Evolutionary conservation across 2,329 filamentous ascomycete species (phyloP), one percentile per base, ranked within the genome.

Genomic region (Cephalotrichum gorgonifer): DNA sequence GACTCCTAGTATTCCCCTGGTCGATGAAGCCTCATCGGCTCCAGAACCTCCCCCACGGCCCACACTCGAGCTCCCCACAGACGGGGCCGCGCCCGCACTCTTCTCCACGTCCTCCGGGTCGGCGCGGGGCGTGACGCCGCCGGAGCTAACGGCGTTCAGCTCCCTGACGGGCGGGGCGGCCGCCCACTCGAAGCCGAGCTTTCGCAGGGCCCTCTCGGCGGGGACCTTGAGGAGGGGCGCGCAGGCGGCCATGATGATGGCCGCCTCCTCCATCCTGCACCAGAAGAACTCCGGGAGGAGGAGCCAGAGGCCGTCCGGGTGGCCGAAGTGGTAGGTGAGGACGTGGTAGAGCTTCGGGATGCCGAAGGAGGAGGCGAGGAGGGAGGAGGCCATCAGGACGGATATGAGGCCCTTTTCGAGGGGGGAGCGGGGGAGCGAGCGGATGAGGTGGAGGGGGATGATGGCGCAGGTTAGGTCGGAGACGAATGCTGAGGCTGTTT

Each of bases 311-410:
- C 43, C 9, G 17, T 45, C 43, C 6, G 20, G 20, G 9, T 14
- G 17, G 28, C 43, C 43, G n/a, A 20, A 45, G 4, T 45, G 6
- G 17, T 31, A 33, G n/a, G 28, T 33, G 43, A 45, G 26, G 28
- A 45, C 43, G 17, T 45, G 43, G 12, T 45, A 47, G n/a, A 45
- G 26, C 15, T 45, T 45, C 27, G 43, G 43, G n/a, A 45, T 45
- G 43, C 43, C 43, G 3, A 45, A 31, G 43, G 9, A 26, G 26
- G 11, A 31, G 6, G 43, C 43, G n/a, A 45, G 23, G n/a, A 45
- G n/a, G 43, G 26, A 45, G 4, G 26, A 31, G 9, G 43, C 43
- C 43, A 45, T 45, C 27, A 45, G 43, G 22, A 35, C 17, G 28
- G 23, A 45, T n/a, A 45, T 45, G 27, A 45, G 43, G 2, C 27